phyloP scores from a whole-genome alignment of 169 alveolate species.

The Cryptosporidium sp. region DNA sequence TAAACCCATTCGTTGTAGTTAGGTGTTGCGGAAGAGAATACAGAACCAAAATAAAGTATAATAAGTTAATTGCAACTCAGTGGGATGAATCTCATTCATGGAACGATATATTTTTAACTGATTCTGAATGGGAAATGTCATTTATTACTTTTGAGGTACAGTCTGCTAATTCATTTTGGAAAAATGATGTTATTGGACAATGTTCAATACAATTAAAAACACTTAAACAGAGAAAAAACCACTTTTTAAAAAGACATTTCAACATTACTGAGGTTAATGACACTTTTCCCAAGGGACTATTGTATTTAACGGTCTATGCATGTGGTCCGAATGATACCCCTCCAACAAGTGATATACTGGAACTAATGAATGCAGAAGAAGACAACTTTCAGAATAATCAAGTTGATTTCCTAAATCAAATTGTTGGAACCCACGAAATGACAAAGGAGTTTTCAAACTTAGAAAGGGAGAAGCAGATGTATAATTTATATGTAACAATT shows the following conservation, averaged over 20 bases:
- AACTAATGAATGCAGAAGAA: slow-evolving; percentile 57
- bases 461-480: slow-evolving; percentile 76
- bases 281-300: slow-evolving; percentile 83
- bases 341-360: slow-evolving; percentile 68
- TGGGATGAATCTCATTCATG: slow-evolving; percentile 92
- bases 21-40: slow-evolving; percentile 90
- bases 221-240: slow-evolving; percentile 85
- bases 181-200: slow-evolving; percentile 88
- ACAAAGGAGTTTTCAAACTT: not conserved
- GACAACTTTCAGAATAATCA: slow-evolving; percentile 41
- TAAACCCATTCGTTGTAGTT: slow-evolving; percentile 89
- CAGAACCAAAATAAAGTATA: slow-evolving; percentile 85
- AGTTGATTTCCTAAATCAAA: slow-evolving; percentile 60
- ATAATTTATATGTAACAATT: slow-evolving; percentile 86
- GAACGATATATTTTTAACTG: slow-evolving; percentile 86
- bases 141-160: slow-evolving; percentile 91
- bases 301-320: slow-evolving; percentile 86
- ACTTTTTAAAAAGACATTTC: slow-evolving; percentile 84
- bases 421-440: slow-evolving; percentile 22
- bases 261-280: slow-evolving; percentile 85
- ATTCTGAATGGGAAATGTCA: slow-evolving; percentile 89
- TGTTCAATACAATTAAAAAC: slow-evolving; percentile 87
- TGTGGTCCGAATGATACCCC: slow-evolving; percentile 84
- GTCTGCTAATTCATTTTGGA: slow-evolving; percentile 91
- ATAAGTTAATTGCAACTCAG: slow-evolving; percentile 87